Conservation (phyloP, 1,139 yeast species). For the Kurtzmaniella quercitrusa region DNA sequence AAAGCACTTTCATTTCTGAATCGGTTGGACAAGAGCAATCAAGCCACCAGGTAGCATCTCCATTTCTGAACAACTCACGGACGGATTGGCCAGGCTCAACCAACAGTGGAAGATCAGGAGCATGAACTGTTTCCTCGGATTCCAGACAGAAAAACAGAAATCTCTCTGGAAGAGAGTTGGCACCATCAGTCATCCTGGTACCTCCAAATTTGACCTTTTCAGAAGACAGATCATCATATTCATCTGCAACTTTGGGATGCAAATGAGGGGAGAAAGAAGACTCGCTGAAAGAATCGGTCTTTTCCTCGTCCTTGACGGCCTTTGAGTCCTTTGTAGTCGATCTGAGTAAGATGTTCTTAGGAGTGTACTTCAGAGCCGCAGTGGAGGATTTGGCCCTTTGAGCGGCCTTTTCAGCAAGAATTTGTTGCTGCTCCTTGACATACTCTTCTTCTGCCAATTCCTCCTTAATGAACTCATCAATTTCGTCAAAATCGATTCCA, state of each 20-base stretch:
- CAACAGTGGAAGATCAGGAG: conserved; percentile 78
- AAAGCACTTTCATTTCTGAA: conserved; percentile 59
- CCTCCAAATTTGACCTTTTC: conserved; percentile 34
- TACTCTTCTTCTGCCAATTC: conserved; percentile 29
- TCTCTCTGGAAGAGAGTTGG: conserved; percentile 51
- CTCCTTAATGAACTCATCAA: conserved; percentile 68
- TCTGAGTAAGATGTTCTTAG: conserved; percentile 30
- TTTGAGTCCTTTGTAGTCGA: conserved; percentile 11
- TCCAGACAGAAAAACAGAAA: conserved; percentile 81
- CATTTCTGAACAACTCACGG: conserved; percentile 56
- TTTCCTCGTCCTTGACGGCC: conserved; percentile 10
- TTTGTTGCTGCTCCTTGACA: conserved; percentile 27
- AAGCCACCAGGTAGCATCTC: conserved; percentile 74
- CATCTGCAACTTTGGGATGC: conserved; percentile 2
- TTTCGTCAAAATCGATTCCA: conserved; percentile 76
- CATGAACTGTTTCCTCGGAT: conserved; percentile 82
- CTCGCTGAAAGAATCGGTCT: conserved; percentile 26
- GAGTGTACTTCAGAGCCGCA: conserved; percentile 66
- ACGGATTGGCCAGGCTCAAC: conserved; percentile 63
- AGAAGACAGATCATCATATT: conserved; percentile 13
- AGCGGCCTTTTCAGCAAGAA: conserved; percentile 29
- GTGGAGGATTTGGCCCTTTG: conserved; percentile 14
- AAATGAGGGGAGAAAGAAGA: neutral
- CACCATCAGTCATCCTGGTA: conserved; percentile 24
- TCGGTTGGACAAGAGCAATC: conserved; percentile 70